Base-by-base conservation (phyloP, 2,329 filamentous ascomycete species). In the Colletotrichum falcatum region DNA sequence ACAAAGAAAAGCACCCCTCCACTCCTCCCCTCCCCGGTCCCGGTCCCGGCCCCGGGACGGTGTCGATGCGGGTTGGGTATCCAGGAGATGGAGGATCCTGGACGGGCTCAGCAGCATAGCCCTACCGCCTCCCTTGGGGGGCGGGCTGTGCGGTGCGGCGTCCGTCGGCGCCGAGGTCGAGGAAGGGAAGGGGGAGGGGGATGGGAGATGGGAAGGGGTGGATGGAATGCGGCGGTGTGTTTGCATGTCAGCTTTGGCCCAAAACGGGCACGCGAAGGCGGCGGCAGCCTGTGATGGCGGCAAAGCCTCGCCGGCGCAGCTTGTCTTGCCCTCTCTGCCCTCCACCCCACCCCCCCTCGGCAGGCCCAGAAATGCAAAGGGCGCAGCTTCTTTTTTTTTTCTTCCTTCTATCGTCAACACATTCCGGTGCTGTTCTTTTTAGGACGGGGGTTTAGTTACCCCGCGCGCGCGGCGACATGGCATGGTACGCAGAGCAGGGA, bases 221-320 rank as follows among this genome's bases (percentile, higher is more conserved):
- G 39, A 18, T n/a, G 42, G 42, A n/a, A 44, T 44, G 59, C 44
- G 30, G 18, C 26, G 39, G 30, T 39, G 51, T 26, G 26, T 12
- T 16, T 20, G 33, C 54, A 53, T 63, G 65, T 67, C 59, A 67
- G 65, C 65, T 60, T 66, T 44, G 26, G 59, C 51, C 59, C 59
- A 56, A 58, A 58, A 20, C 58, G 56, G 58, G 16, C 39, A 51
- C 30, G 30, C 42, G n/a, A 28, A 26, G 65, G 49, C n/a, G n/a
- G n/a, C n/a, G n/a, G n/a, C n/a, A n/a, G n/a, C n/a, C n/a, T n/a
- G n/a, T 23, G 14, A 44, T 18, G 49, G 37, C 51, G 30, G 46
- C 60, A 59, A n/a, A n/a, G n/a, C n/a, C n/a, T n/a, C n/a, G n/a
- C n/a, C n/a, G 35, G 65, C 6, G 39, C 39, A 42, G 39, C 20